Conservation (phyloP, 495 filamentous ascomycete species). For the Penicillium cosmopolitanum region DNA sequence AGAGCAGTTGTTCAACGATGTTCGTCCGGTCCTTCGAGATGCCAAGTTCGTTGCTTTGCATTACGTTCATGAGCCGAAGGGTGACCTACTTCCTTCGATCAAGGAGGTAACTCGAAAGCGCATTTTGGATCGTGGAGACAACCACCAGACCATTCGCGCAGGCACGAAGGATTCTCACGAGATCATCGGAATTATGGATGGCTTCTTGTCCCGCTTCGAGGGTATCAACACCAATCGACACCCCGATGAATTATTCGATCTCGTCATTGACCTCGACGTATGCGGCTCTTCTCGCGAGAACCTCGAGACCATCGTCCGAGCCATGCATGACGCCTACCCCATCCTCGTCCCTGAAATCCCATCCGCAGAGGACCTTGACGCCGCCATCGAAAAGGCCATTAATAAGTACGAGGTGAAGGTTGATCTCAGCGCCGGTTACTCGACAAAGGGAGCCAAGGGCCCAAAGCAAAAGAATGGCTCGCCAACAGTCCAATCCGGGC, state of each 20-base stretch:
- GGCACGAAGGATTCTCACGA: conserved; percentile 66
- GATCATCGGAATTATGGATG: conserved; percentile 90
- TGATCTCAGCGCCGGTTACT: conserved; percentile 61
- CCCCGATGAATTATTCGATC: conserved; percentile 80
- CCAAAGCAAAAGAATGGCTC: conserved; percentile 23
- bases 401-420: conserved; percentile 76
- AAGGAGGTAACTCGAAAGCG: conserved; percentile 74
- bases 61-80: conserved; percentile 77
- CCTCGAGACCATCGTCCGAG: conserved; percentile 75
- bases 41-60: conserved; percentile 87
- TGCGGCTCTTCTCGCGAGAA: conserved; percentile 77
- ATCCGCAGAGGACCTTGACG: conserved; percentile 71
- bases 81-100: conserved; percentile 61
- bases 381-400: conserved; percentile 75
- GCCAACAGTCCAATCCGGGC: conserved; percentile 16
- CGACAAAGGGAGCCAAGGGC: conserved; percentile 46
- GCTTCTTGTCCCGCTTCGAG: conserved; percentile 87
- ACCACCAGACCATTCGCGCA: conserved; percentile 95
- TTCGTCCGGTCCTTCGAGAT: conserved; percentile 59
- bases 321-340: conserved; percentile 73
- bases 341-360: conserved; percentile 74
- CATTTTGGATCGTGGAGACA: conserved; percentile 85
- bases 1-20: conserved; percentile 81
- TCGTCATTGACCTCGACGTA: conserved; percentile 84
- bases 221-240: conserved; percentile 60